These are phyloP conservation scores for Lentinula raphanica DNA, from an alignment of 768 basidiomycete species.

Conservation along the genomic window DNA sequence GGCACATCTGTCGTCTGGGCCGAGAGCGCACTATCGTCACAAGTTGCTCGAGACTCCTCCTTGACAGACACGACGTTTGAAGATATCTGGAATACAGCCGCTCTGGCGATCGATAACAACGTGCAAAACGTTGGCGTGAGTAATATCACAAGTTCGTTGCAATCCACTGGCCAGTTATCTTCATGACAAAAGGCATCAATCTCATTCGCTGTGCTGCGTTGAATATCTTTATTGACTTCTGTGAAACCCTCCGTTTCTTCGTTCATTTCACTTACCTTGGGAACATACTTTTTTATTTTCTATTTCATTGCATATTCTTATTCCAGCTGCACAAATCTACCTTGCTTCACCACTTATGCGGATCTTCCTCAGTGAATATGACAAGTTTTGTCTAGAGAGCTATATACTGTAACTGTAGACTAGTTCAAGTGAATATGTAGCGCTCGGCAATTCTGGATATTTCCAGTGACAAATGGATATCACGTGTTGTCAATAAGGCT, in stretches of 20 bases:
- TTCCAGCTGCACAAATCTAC: background rate
- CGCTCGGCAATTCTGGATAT: background rate
- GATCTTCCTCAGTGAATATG: background rate
- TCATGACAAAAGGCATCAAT: slow-evolving; percentile 8
- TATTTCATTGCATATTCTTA: background rate
- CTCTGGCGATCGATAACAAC: slow-evolving; percentile 28
- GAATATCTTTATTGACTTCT: background rate
- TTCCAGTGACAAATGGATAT: background rate
- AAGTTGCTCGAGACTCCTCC: slow-evolving; percentile 47
- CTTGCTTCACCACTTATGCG: background rate
- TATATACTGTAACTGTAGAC: background rate
- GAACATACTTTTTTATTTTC: background rate
- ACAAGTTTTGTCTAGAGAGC: background rate
- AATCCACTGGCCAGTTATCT: slow-evolving; percentile 23
- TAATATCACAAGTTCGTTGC: slow-evolving; percentile 44
- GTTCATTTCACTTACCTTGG: no score
- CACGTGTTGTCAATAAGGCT: background rate
- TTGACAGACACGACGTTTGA: slow-evolving; percentile 40
- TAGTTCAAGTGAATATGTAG: slow-evolving; percentile 5
- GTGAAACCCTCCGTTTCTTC: no score
- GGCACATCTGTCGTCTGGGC: slow-evolving; percentile 44
- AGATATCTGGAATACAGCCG: slow-evolving; percentile 42
- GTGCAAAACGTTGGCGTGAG: slow-evolving; percentile 26
- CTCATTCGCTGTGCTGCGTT: background rate
- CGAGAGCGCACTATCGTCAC: slow-evolving; percentile 42